Conservation (phyloP, 2,329 filamentous ascomycete species). For the Epichloe festucae region DNA sequence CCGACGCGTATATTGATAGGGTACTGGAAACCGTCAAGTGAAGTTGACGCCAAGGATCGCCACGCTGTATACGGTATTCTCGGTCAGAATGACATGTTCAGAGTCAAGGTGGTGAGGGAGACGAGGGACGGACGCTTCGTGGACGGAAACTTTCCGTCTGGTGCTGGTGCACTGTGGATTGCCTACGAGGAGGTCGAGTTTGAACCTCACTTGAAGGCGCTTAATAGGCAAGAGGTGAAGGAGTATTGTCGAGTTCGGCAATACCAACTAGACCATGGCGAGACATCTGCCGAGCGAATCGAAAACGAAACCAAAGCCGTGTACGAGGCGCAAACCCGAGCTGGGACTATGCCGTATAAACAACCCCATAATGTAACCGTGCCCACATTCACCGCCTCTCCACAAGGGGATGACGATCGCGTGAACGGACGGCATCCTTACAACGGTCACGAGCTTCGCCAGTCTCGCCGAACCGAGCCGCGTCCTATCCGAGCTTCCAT, state of each 20-base stretch:
- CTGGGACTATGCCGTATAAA: constrained; percentile 18
- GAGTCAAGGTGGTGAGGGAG: constrained; percentile 47
- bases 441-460: constrained; percentile 27
- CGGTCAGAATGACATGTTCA: constrained; percentile 50
- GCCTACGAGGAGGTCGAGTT: constrained; percentile 48
- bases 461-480: constrained; percentile 28
- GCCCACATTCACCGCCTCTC: constrained; percentile 13
- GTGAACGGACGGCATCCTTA: constrained; percentile 10
- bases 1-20: constrained; percentile 47
- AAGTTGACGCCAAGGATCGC: constrained; percentile 32
- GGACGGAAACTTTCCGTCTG: constrained; percentile 46
- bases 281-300: constrained; percentile 32
- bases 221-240: constrained; percentile 44
- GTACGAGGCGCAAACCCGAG: constrained; percentile 34
- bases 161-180: constrained; percentile 50
- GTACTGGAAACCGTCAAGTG: constrained; percentile 43
- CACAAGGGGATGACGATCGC: constrained; percentile 9
- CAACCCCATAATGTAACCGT: constrained; percentile 8
- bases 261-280: constrained; percentile 41
- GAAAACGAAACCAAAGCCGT: constrained; percentile 41
- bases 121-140: constrained; percentile 46
- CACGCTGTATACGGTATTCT: constrained; percentile 52
- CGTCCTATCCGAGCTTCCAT: constrained; percentile 17
- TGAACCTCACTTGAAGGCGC: constrained; percentile 37
- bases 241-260: constrained; percentile 52